These are phyloP conservation scores for Naganishia onofrii DNA, from an alignment of 768 basidiomycete species.

Conservation along the genomic window DNA sequence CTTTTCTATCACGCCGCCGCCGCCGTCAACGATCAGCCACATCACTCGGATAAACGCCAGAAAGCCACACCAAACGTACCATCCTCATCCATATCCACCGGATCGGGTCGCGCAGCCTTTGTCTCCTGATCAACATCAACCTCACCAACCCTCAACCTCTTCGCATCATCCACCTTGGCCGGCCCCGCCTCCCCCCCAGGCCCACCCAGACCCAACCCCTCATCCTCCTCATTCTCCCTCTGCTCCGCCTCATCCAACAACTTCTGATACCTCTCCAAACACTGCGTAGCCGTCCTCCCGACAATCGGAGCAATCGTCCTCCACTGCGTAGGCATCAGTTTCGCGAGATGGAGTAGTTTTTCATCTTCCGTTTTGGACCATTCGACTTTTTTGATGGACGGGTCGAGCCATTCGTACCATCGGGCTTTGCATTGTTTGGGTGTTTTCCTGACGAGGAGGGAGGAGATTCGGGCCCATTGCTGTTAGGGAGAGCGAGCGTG, in stretches of 20 bases:
- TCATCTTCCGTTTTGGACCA: conserved; percentile 99
- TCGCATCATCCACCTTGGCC: conserved; percentile 84
- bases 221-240: conserved; percentile 92
- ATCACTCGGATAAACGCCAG: too few species aligned
- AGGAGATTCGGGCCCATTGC: conserved; percentile 90
- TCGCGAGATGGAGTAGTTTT: conserved; percentile 93
- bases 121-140: conserved; percentile 99
- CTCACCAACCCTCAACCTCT: conserved; percentile 86
- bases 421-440: conserved; percentile 92
- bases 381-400: conserved; percentile 98
- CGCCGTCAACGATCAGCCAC: too few species aligned
- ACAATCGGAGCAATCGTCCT: conserved; percentile 98
- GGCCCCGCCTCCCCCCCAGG: conserved; percentile 77
- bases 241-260: conserved; percentile 94
- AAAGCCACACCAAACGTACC: conserved; percentile 57
- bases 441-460: conserved; percentile 93
- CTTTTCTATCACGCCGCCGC: conserved; percentile 90
- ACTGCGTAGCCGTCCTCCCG: conserved; percentile 94
- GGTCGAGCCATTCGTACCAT: conserved; percentile 99
- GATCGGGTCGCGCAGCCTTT: conserved; percentile 95
- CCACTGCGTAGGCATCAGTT: conserved; percentile 99
- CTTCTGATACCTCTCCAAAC: conserved; percentile 96
- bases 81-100: conserved; percentile 99
- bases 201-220: conserved; percentile 85
- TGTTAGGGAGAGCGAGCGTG: conserved; percentile 16